These are phyloP conservation scores for Mucor lusitanicus DNA, from an alignment of 371 early-diverging fungal species.

Conservation along the genomic window DNA sequence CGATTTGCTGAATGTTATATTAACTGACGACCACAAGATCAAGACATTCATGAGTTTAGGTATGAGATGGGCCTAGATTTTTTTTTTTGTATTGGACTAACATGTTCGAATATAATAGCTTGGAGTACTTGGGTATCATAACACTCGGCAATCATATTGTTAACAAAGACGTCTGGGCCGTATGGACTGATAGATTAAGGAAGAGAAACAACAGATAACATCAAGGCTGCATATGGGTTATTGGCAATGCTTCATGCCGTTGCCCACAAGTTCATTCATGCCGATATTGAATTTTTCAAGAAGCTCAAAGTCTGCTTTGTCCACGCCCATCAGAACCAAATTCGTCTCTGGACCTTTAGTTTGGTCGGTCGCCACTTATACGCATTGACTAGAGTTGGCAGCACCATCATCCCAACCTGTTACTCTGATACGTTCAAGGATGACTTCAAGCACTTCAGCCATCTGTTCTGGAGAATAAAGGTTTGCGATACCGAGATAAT, in stretches of 20 bases:
- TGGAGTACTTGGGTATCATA: constrained; percentile 2
- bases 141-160: constrained; percentile 7
- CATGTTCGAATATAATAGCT: too few species aligned
- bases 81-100: too few species aligned
- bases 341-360: constrained; percentile 22
- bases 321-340: constrained; percentile 18
- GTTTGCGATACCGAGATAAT: not conserved
- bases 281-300: constrained; percentile 15
- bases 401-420: constrained; percentile 9
- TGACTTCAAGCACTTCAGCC: constrained; percentile 9
- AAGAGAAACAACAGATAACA: constrained; percentile 18
- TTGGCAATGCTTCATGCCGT: constrained; percentile 9
- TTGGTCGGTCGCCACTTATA: constrained; percentile 18
- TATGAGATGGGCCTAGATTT: too few species aligned
- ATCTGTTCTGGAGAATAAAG: constrained; percentile 25
- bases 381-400: constrained; percentile 7
- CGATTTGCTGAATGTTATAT: too few species aligned
- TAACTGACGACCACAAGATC: too few species aligned
- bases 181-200: constrained; percentile 15
- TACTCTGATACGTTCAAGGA: constrained; percentile 8
- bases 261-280: constrained; percentile 6
- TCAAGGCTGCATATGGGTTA: constrained; percentile 15
- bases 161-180: constrained; percentile 20
- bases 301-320: constrained; percentile 20
- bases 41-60: too few species aligned